A percentile compares a stretch with the other conserved stretches of the same genome.
Evolutionary conservation across 1,284 basidiomycete species (phyloP).

Genomic region (Ustilago shanxiensis): DNA sequence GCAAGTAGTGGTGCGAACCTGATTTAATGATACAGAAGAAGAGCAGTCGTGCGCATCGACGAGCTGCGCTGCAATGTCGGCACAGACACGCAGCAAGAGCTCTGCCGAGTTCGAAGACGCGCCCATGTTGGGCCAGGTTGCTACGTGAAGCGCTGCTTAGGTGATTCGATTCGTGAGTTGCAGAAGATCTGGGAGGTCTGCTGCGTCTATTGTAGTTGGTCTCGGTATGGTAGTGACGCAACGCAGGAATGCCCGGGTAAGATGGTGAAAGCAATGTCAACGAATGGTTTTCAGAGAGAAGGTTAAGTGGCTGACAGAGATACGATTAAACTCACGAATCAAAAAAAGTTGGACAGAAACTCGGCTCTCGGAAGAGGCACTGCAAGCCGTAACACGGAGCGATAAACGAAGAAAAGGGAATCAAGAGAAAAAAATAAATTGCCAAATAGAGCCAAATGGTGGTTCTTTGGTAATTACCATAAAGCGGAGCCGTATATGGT

Average conservation of each 20-base stretch:
- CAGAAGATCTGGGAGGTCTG: too few relatives aligned
- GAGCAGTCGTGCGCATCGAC: conserved; percentile 84
- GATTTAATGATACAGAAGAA: conserved; percentile 82
- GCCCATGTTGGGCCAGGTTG: conserved; percentile 36
- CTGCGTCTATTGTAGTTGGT: too few relatives aligned
- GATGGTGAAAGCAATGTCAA: too few relatives aligned
- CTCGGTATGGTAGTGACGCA: not conserved
- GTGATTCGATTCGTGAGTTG: too few relatives aligned
- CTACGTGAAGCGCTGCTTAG: too few relatives aligned
- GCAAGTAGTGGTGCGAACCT: conserved; percentile 86
- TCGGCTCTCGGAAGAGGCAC: conserved; percentile 25
- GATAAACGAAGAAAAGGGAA: not conserved
- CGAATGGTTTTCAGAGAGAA: too few relatives aligned
- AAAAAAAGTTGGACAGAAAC: conserved; percentile 11
- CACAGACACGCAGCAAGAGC: conserved; percentile 88
- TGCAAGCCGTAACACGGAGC: not conserved
- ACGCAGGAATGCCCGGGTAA: not conserved
- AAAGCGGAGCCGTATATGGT: conserved; percentile 4
- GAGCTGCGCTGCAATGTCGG: conserved; percentile 92
- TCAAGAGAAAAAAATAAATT: not conserved
- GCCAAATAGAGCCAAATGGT: not conserved
- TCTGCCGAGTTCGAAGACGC: conserved; percentile 78
- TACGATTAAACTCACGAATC: not conserved
- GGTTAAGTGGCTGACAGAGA: not conserved
- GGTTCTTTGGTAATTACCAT: not conserved